Base-by-base conservation (phyloP, 2,329 filamentous ascomycete species). In the Hypoxylon sp. region DNA sequence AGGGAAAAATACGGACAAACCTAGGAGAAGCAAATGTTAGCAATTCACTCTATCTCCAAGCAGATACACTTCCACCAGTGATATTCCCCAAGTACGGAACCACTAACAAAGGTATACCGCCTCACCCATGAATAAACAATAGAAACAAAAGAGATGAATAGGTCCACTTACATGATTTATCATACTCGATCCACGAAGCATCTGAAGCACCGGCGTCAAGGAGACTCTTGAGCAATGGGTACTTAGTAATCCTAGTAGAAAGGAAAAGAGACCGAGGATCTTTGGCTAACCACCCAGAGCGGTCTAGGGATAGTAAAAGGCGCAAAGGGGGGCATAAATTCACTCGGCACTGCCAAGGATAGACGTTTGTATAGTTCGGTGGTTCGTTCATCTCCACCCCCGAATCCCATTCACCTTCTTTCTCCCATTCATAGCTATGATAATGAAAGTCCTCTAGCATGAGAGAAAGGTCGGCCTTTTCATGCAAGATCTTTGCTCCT, bases 161-260 rank as follows among this genome's bases (percentile, higher is more conserved):
- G 5, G 5, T 58, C 24, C 10, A 14, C 55, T 35, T 51, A 59
- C 35, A 29, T 51, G n/a, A 5, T 31, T n/a, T 3, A 4, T 19
- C 14, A 31, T 44, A 13, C 9, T 26, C 22, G 3, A 24, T n/a
- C 52, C 52, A 63, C 11, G 51, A 39, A 24, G 33, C 22, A 29
- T 52, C 47, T 1, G 37, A 29, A 22, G 47, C 53, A 8, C 53
- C 61, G 6, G 53, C 22, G 8, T 58, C 61, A 22, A 64, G 53
- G 11, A 64, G 9, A 14, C 17, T 31, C 5, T 58, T 24, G 5
- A 29, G 37, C 29, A 57, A 14, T 26, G 47, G 53, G 17, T 39
- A 46, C 8, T 33, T 19, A 26, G 1, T 1, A 13, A 52, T 17
- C 13, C 5, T 8, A 1, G 26, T 26, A 13, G 60, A 29, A 11